These are phyloP conservation scores for Jaminaea rosea DNA, from an alignment of 1,284 basidiomycete species.

Conservation along the genomic window DNA sequence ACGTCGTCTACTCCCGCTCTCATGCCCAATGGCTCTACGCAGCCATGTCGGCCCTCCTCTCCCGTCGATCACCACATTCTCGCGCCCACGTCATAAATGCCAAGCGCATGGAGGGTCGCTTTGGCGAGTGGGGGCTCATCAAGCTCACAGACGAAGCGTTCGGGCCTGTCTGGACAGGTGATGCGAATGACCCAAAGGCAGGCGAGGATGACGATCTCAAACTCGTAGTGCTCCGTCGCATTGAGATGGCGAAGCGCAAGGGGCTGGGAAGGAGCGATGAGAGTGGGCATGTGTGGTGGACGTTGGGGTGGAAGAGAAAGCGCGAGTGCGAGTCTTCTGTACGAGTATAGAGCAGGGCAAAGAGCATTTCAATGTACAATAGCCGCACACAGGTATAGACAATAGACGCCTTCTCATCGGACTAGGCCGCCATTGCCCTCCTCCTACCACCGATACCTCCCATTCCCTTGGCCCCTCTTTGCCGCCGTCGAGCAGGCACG, in stretches of 20 bases:
- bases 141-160: background rate
- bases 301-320: background rate
- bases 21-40: background rate
- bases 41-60: background rate
- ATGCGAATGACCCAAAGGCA: background rate
- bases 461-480: background rate
- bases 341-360: background rate
- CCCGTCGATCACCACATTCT: background rate
- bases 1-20: background rate
- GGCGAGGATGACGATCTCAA: background rate
- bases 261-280: background rate
- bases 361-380: too few species aligned
- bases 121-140: background rate
- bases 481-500: background rate
- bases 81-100: background rate
- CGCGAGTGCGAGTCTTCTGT: background rate
- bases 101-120: background rate
- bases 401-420: too few species aligned
- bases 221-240: background rate
- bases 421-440: background rate
- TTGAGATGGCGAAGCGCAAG: background rate
- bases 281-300: conserved; percentile 1
- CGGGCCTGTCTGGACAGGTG: background rate
- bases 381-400: too few species aligned
- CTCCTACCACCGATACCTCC: background rate